Evolutionary conservation across 2,329 filamentous ascomycete genomes (phyloP).

Genomic region (Talaromyces sp.): DNA sequence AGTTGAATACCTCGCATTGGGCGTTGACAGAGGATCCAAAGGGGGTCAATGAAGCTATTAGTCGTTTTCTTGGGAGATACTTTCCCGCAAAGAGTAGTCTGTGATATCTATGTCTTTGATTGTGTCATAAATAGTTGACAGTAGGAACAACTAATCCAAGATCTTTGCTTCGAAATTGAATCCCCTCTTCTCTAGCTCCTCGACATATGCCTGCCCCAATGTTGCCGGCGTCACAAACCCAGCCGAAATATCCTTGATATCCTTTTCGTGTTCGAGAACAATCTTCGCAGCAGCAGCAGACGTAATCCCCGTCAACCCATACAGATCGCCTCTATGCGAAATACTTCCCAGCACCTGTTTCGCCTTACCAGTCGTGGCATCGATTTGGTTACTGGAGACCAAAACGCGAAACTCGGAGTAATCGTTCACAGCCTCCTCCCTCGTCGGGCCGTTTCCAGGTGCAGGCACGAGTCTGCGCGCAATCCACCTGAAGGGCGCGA

Average conservation of each 20-base stretch:
- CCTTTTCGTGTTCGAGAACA: conserved; percentile 41
- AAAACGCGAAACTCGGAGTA: conserved; percentile 44
- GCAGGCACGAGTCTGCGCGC: conserved; percentile 46
- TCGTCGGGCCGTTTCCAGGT: conserved; percentile 50
- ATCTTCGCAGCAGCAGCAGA: conserved; percentile 46
- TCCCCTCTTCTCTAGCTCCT: conserved; percentile 44
- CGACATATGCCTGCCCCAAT: conserved; percentile 46
- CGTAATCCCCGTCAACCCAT: conserved; percentile 43
- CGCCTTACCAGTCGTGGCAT: conserved; percentile 22
- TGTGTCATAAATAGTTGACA: background rate
- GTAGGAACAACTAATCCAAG: conserved; percentile 23
- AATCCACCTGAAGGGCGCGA: conserved; percentile 54
- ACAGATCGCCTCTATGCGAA: conserved; percentile 41
- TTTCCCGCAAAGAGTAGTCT: conserved; percentile 35
- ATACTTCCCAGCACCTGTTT: conserved; percentile 43
- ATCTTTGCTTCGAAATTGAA: conserved; percentile 41
- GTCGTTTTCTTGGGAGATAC: conserved; percentile 62
- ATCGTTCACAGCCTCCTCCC: conserved; percentile 41
- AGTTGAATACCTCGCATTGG: conserved; percentile 77
- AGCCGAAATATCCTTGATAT: conserved; percentile 36
- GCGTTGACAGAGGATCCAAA: conserved; percentile 69
- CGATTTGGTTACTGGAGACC: conserved; percentile 41
- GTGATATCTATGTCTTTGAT: background rate
- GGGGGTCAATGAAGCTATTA: conserved; percentile 67
- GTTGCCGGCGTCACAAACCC: conserved; percentile 50